Evolutionary conservation across 1,139 yeast species (phyloP).

Genomic region (Hansenula anomala): DNA sequence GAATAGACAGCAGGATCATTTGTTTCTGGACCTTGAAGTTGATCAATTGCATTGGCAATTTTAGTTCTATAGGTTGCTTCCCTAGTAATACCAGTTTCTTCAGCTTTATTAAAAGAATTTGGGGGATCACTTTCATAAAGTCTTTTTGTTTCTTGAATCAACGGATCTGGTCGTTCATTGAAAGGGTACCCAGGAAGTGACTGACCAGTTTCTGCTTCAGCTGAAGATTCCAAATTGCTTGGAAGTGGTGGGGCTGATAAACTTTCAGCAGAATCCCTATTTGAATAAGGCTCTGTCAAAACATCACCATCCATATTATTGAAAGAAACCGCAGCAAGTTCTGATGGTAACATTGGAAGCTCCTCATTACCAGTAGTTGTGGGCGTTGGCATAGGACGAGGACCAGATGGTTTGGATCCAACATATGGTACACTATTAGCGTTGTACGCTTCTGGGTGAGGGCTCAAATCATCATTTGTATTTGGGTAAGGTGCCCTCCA

Average conservation of each 20-base stretch:
- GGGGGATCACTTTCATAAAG: neutral
- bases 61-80: slow-evolving; percentile 20
- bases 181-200: neutral
- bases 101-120: too few relatives aligned
- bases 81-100: slow-evolving; percentile 9
- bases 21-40: slow-evolving; percentile 10
- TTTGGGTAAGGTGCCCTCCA: neutral
- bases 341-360: neutral
- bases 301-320: too few relatives aligned
- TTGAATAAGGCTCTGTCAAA: neutral
- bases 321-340: neutral
- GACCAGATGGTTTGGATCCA: slow-evolving; percentile 2
- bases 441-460: neutral
- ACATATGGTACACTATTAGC: neutral
- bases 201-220: neutral
- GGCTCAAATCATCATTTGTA: neutral
- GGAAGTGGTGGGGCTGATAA: slow-evolving; percentile 4
- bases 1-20: neutral
- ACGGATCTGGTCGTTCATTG: slow-evolving; percentile 2
- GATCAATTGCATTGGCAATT: slow-evolving; percentile 18
- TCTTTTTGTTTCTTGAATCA: slow-evolving; percentile 2
- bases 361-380: neutral
- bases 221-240: too few relatives aligned
- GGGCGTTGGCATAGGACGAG: slow-evolving; percentile 2
- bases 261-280: neutral